Evolutionary conservation across 345 rosid species (phyloP), one percentile per base, ranked within the genome.

Genomic region (Euphorbia peplus): DNA sequence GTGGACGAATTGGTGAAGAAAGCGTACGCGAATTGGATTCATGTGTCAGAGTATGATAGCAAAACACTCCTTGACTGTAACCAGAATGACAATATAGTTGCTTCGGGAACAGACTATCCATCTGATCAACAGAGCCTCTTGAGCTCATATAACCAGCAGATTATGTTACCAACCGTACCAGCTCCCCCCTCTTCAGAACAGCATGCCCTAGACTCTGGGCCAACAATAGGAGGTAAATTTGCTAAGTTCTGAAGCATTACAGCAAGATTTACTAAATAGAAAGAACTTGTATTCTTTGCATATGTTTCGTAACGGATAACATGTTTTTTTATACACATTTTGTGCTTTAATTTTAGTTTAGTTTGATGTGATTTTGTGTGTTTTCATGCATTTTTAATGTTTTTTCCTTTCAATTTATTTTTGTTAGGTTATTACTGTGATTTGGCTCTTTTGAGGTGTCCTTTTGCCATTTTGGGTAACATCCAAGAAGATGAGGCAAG

Each of bases 201-300:
- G 51, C 84, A 87, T 63, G 76, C 79, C 9, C 72, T 82, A 59
- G 78, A 82, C 63, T 74, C 99, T 53, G 85, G 82, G 25, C 74
- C 78, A 64, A 62, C 82, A 19, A 75, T 83, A 79, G 87, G 83
- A 84, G 96, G 95, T 90, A 84, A 8, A 21, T n/a, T 32, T 55
- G 32, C 37, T 1, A 41, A 29, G 18, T 47, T 29, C 32, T n/a
- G n/a, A n/a, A n/a, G n/a, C n/a, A n/a, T n/a, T n/a, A n/a, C n/a
- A n/a, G n/a, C n/a, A n/a, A n/a, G n/a, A n/a, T n/a, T n/a, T n/a
- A n/a, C n/a, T n/a, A n/a, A n/a, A n/a, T n/a, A 22, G 25, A 48
- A 69, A 7, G 9, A 8, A 50, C 24, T 50, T 44, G 2, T 12
- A 22, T 30, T 51, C 42, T 3, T 32, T n/a, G n/a, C n/a, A n/a